Base-by-base conservation (phyloP, 2,329 filamentous ascomycete species). In the Ascochyta clinopodiicola region DNA sequence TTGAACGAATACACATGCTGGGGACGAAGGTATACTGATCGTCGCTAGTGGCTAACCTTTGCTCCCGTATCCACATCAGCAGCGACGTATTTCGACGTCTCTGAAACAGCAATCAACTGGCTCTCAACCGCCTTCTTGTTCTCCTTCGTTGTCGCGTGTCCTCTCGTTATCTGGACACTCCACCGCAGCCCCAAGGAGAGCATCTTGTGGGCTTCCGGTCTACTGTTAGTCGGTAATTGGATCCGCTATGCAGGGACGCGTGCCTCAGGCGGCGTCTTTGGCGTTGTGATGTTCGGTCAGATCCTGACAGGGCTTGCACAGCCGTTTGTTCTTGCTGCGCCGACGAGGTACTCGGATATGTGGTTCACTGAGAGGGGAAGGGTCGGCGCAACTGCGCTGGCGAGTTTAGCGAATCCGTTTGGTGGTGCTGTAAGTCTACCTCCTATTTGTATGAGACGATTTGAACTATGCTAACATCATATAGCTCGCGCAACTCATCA, bases 361-460 rank as follows among this genome's bases (percentile, higher is more conserved):
- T 98, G 95, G 95, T 98, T 98, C 77, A 93, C 91, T 1, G 88
- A 90, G 66, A 80, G 82, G 10, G 94, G 93, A 7, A 86, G 95
- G 50, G 90, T 96, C 12, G 88, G 89, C 49, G 94, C 94, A 17
- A 98, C 94, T 0, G 95, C 94, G 1, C 70, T 96, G 32, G 88
- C 89, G 21, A 93, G 88, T 57, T 78, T 98, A 54, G 91, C 94
- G 4, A 98, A 97, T 74, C 94, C 94, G 0, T 84, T 98, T 46
- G 94, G 94, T 13, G 93, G 90, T 21, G 94, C 94, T 6, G 78
- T 97, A 58, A 60, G 74, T 71, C 15, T 15, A 51, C 12, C 17
- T 40, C 37, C 12, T 44, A 8, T 6, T n/a, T 15, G n/a, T 15
- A 17, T 17, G 1, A 36, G 22, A 42, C 44, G 10, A 29, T 40